Evolutionary conservation across 331 rosid genomes (phyloP).

Genomic region (Rhamnella rubrinervis): DNA sequence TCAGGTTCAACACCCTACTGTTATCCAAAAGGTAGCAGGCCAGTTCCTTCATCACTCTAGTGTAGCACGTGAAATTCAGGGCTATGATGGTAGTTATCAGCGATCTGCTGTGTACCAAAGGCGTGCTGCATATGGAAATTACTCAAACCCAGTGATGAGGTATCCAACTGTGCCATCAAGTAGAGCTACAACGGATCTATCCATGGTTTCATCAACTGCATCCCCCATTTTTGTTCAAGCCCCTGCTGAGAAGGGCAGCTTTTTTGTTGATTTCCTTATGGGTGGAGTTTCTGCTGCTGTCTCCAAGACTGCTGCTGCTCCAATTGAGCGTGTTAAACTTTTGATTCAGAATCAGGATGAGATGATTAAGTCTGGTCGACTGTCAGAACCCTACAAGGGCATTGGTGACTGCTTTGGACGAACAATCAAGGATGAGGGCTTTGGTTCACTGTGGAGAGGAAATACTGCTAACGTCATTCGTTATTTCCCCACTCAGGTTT

Average conservation of each 20-base stretch:
- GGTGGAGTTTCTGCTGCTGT: slow-evolving; percentile 97
- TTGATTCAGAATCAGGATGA: slow-evolving; percentile 88
- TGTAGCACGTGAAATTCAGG: slow-evolving; percentile 35
- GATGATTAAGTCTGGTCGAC: slow-evolving; percentile 76
- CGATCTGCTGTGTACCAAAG: slow-evolving; percentile 55
- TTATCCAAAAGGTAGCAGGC: slow-evolving; percentile 70
- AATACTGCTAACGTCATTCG: slow-evolving; percentile 88
- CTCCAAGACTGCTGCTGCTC: slow-evolving; percentile 94
- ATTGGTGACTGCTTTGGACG: slow-evolving; percentile 79
- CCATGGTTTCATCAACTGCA: slow-evolving; percentile 49
- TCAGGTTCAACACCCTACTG: slow-evolving; percentile 68
- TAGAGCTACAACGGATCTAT: slow-evolving; percentile 50
- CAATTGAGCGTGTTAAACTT: slow-evolving; percentile 87
- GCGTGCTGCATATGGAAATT: slow-evolving; percentile 47
- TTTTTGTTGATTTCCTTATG: slow-evolving; percentile 75
- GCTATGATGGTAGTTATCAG: slow-evolving; percentile 37
- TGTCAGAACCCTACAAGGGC: slow-evolving; percentile 87
- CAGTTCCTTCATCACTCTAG: slow-evolving; percentile 52
- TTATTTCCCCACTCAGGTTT: slow-evolving; percentile 92
- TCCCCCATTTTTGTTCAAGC: slow-evolving; percentile 76
- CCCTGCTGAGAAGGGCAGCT: slow-evolving; percentile 76
- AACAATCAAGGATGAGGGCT: slow-evolving; percentile 67
- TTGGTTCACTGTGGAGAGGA: slow-evolving; percentile 76
- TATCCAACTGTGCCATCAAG: slow-evolving; percentile 47
- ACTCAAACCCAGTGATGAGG: slow-evolving; percentile 63